Percentiles rank a stretch among this genome's conserved stretches.
Conservation (phyloP, 2,329 filamentous ascomycete genomes). For the Epichloe baconii region DNA sequence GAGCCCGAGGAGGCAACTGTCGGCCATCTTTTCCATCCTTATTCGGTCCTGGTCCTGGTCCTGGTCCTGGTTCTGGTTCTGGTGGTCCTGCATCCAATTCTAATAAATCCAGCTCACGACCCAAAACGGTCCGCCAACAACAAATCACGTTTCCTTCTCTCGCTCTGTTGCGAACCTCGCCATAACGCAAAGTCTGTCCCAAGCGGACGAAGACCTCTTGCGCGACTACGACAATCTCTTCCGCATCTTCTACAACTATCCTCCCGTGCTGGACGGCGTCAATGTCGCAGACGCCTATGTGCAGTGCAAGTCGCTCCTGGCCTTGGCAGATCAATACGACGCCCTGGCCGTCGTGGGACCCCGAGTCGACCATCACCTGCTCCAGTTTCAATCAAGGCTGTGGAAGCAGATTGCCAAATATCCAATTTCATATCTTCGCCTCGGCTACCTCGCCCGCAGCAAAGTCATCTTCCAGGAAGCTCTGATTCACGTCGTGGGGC, state of each 20-base stretch:
- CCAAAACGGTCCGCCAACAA: conserved; percentile 26
- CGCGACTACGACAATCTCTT: conserved; percentile 95
- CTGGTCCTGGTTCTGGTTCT: conserved; percentile 22
- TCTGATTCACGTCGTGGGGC: conserved; percentile 83
- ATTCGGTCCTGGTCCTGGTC: conserved; percentile 16
- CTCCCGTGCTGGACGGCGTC: conserved; percentile 66
- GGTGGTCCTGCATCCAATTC: conserved; percentile 30
- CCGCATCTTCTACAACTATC: conserved; percentile 89
- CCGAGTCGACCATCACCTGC: conserved; percentile 81
- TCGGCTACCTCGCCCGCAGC: conserved; percentile 75
- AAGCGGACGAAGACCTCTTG: conserved; percentile 60
- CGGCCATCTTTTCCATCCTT: conserved; percentile 15
- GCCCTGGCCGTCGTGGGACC: conserved; percentile 77
- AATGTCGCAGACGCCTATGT: conserved; percentile 90
- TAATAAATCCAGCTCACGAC: conserved; percentile 27
- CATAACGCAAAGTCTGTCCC: conserved; percentile 32
- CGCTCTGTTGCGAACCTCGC: conserved; percentile 75
- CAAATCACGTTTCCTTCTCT: conserved; percentile 50
- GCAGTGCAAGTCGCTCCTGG: conserved; percentile 81
- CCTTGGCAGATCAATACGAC: conserved; percentile 89
- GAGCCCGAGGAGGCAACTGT: conserved; percentile 5
- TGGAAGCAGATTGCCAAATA: conserved; percentile 98
- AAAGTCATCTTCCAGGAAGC: conserved; percentile 79
- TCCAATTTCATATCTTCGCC: conserved; percentile 78
- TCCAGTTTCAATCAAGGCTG: conserved; percentile 79